A percentile compares a stretch with the other conserved stretches of the same genome.
Conservation (phyloP, 352 stramenopile species). For the Phytophthora tentaculata region DNA sequence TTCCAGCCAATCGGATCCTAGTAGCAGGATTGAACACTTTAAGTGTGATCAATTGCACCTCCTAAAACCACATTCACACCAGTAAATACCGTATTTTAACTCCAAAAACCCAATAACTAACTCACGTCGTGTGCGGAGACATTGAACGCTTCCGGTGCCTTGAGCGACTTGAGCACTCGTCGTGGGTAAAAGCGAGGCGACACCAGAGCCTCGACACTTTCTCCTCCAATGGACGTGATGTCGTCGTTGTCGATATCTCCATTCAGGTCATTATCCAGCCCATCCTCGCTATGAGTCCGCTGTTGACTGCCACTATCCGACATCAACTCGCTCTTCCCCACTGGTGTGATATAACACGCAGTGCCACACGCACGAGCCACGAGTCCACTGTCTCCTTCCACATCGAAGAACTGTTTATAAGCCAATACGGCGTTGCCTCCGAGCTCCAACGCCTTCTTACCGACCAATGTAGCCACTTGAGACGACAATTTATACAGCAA, state of each 20-base stretch:
- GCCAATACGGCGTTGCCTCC: conserved; percentile 98
- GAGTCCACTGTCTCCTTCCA: conserved; percentile 98
- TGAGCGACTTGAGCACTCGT: conserved; percentile 56
- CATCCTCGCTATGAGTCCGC: conserved; percentile 46
- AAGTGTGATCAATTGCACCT: conserved; percentile 96
- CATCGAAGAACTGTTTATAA: conserved; percentile 99
- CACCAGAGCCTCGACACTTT: conserved; percentile 43
- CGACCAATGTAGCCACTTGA: conserved; percentile 87
- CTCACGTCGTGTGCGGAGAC: conserved; percentile 80
- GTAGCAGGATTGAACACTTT: conserved; percentile 91
- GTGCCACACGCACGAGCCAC: conserved; percentile 97
- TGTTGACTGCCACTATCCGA: conserved; percentile 23
- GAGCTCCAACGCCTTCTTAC: conserved; percentile 97
- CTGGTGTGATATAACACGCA: conserved; percentile 75
- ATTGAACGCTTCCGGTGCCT: conserved; percentile 68
- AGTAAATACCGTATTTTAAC: too few relatives aligned
- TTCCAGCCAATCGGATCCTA: conserved; percentile 78
- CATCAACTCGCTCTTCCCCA: conserved; percentile 57
- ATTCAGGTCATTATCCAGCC: conserved; percentile 40
- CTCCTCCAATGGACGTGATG: conserved; percentile 20
- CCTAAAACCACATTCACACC: too few relatives aligned
- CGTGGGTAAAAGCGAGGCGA: conserved; percentile 63
- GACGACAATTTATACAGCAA: conserved; percentile 96
- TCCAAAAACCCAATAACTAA: too few relatives aligned
- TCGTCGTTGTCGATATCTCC: conserved; percentile 45